Conservation (phyloP, 768 basidiomycete genomes). For the Dioszegia hungarica region DNA sequence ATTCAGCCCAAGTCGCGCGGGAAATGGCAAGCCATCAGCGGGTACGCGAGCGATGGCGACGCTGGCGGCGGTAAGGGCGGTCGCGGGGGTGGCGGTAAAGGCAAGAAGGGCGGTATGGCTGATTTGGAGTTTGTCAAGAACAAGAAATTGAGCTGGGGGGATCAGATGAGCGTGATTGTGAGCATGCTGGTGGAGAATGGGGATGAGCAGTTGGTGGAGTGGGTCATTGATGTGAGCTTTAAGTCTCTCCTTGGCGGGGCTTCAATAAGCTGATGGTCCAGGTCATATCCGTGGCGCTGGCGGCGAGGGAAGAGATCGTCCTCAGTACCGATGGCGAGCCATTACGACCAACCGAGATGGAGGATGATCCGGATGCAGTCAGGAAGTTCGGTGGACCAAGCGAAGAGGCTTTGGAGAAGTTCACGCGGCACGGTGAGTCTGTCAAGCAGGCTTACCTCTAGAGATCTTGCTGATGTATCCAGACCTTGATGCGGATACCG, state of each 20-base stretch:
- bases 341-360: slow-evolving; percentile 19
- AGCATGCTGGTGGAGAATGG: slow-evolving; percentile 66
- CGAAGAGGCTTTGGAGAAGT: slow-evolving; percentile 63
- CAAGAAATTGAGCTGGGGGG: slow-evolving; percentile 66
- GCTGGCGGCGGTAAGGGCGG: slow-evolving; percentile 37
- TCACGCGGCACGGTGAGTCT: slow-evolving; percentile 69
- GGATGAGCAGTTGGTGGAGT: slow-evolving; percentile 63
- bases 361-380: slow-evolving; percentile 27
- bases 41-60: slow-evolving; percentile 39
- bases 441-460: background rate
- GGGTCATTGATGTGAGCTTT: slow-evolving; percentile 70
- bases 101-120: slow-evolving; percentile 43
- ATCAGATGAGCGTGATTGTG: slow-evolving; percentile 82
- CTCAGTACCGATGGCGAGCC: slow-evolving; percentile 45
- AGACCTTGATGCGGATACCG: slow-evolving; percentile 72
- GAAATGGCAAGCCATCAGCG: slow-evolving; percentile 34
- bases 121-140: slow-evolving; percentile 83
- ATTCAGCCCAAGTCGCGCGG: slow-evolving; percentile 41
- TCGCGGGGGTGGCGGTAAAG: slow-evolving; percentile 36
- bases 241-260: too few relatives aligned
- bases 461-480: background rate
- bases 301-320: slow-evolving; percentile 48
- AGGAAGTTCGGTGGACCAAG: slow-evolving; percentile 55
- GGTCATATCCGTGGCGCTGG: slow-evolving; percentile 39
- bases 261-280: background rate